Evolutionary conservation across 164 flowering plant species (phyloP).

Genomic region (Brasenia schreberi): DNA sequence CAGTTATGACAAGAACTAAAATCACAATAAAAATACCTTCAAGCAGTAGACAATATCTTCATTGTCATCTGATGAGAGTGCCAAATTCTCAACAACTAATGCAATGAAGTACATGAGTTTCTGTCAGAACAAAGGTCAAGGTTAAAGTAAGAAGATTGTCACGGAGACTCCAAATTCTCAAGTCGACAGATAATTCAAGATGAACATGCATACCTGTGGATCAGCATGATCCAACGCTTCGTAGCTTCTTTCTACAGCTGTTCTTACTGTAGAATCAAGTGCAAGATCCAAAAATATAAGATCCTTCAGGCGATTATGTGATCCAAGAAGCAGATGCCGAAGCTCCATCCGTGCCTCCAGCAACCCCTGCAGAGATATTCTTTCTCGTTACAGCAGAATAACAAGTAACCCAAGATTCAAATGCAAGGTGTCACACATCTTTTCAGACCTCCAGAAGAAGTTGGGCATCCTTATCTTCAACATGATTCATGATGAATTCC

Average conservation of each 20-base stretch:
- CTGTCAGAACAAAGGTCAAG: slow-evolving; percentile 33
- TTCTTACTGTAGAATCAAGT: slow-evolving; percentile 89
- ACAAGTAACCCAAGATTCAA: not conserved
- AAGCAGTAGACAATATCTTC: slow-evolving; percentile 92
- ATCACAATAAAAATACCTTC: slow-evolving; percentile 39
- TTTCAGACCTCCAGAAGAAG: slow-evolving; percentile 71
- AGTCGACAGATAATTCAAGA: not conserved
- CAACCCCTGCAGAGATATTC: slow-evolving; percentile 44
- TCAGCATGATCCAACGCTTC: slow-evolving; percentile 72
- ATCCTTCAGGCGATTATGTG: slow-evolving; percentile 70
- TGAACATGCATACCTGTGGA: slow-evolving; percentile 51
- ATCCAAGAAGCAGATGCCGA: slow-evolving; percentile 48
- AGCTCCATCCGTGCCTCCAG: slow-evolving; percentile 91
- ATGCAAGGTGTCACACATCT: not conserved
- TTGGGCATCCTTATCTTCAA: slow-evolving; percentile 87
- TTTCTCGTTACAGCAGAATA: not conserved
- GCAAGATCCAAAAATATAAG: slow-evolving; percentile 90
- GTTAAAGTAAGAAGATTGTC: not conserved
- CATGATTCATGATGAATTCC: slow-evolving; percentile 54
- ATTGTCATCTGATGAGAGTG: slow-evolving; percentile 73
- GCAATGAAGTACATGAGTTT: slow-evolving; percentile 78
- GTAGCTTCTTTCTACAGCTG: slow-evolving; percentile 87
- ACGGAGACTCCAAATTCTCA: not conserved
- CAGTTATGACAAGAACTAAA: not conserved
- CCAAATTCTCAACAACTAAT: slow-evolving; percentile 81